Percentiles rank a stretch among this genome's conserved stretches.
These are phyloP conservation scores for Mortierella sp. DNA, from an alignment of 371 early-diverging fungal species.

Conservation along the genomic window DNA sequence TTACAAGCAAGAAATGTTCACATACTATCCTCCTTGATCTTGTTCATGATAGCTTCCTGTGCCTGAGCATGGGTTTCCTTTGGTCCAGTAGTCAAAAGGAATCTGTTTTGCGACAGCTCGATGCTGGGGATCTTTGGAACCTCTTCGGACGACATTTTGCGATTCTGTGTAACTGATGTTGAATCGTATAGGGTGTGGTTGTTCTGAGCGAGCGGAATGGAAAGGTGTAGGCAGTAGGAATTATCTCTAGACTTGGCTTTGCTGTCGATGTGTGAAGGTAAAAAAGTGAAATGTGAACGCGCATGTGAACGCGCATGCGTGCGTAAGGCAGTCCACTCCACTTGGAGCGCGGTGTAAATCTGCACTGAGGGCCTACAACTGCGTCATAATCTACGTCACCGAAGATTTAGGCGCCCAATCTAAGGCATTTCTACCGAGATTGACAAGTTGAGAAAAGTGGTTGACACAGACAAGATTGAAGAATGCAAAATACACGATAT, in stretches of 20 bases:
- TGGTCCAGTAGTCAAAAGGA: slow-evolving; percentile 79
- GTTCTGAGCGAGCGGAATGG: background rate
- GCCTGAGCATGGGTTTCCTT: slow-evolving; percentile 70
- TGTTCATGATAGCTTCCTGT: slow-evolving; percentile 68
- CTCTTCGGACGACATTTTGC: slow-evolving; percentile 65
- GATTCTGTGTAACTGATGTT: background rate
- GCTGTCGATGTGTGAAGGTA: background rate
- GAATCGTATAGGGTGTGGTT: slow-evolving; percentile 3
- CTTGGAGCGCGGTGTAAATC: too few relatives aligned
- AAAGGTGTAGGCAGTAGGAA: background rate
- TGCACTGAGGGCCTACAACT: too few relatives aligned
- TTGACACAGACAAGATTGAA: too few relatives aligned
- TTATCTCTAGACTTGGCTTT: background rate
- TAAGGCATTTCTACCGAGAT: too few relatives aligned
- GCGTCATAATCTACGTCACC: too few relatives aligned
- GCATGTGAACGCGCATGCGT: slow-evolving; percentile 11
- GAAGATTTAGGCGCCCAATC: too few relatives aligned
- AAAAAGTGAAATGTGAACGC: slow-evolving; percentile 8
- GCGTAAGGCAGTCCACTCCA: background rate
- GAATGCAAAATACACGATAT: too few relatives aligned
- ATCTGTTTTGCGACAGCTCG: slow-evolving; percentile 78
- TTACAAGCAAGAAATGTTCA: background rate
- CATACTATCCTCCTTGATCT: slow-evolving; percentile 81
- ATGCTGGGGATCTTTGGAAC: slow-evolving; percentile 86
- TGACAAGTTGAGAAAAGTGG: too few relatives aligned